phyloP scores from a whole-genome alignment of 2,329 filamentous ascomycete species.

The Fusarium avenaceum region DNA sequence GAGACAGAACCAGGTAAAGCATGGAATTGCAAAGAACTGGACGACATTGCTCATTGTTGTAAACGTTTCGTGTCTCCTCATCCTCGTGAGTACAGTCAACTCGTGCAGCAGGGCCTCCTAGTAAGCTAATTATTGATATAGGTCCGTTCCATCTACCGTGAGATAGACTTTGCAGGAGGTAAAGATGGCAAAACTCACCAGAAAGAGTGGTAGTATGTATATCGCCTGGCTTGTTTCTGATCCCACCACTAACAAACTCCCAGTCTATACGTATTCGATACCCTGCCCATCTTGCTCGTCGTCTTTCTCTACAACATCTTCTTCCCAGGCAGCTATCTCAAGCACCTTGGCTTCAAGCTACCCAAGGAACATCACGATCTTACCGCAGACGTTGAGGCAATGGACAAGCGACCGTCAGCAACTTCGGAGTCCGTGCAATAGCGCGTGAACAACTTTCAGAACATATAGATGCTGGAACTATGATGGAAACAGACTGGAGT shows the following conservation, averaged over 20 bases:
- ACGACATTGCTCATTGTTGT: constrained; percentile 29
- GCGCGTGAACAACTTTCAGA: rapidly evolving
- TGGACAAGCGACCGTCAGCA: not conserved
- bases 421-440: not conserved
- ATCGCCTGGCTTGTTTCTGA: rapidly evolving
- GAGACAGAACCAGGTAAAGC: constrained; percentile 25
- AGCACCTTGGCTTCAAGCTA: constrained; percentile 35
- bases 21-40: constrained; percentile 34
- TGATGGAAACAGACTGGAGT: too few relatives aligned
- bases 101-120: rapidly evolving
- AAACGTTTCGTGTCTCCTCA: constrained; percentile 38
- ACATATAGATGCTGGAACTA: not conserved
- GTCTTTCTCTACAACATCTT: constrained; percentile 40
- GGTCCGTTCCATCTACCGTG: constrained; percentile 43
- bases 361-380: constrained; percentile 5
- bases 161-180: constrained; percentile 38
- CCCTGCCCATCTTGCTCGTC: constrained; percentile 34
- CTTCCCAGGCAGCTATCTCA: constrained; percentile 37
- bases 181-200: constrained; percentile 36
- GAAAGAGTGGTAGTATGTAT: constrained; percentile 44
- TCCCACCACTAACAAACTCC: not conserved
- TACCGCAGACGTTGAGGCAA: not conserved
- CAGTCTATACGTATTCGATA: constrained; percentile 40
- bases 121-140: not conserved
- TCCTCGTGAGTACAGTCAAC: constrained; percentile 14